Percentiles rank a stretch among this genome's conserved stretches.
These are phyloP conservation scores for Cornus kousa DNA, from an alignment of 148 eudicot species.

Conservation along the genomic window DNA sequence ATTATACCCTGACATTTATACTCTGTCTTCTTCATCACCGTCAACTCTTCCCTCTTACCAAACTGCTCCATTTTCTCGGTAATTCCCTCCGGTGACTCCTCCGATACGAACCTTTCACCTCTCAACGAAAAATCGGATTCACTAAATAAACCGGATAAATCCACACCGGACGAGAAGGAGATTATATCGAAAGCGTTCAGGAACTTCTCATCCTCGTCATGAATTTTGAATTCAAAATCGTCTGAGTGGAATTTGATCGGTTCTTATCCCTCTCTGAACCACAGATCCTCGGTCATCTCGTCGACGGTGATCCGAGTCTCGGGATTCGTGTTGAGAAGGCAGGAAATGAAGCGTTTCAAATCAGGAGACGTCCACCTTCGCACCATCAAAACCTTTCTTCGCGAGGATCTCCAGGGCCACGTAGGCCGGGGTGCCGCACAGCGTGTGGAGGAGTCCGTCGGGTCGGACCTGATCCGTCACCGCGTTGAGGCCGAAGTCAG, in stretches of 20 bases:
- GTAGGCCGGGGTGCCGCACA: slow-evolving; percentile 24
- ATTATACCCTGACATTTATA: too few species aligned
- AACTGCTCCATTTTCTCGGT: slow-evolving; percentile 40
- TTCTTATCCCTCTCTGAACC: slow-evolving; percentile 1
- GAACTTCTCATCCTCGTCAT: neutral
- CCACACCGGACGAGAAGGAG: slow-evolving; percentile 56
- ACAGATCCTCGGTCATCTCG: slow-evolving; percentile 5
- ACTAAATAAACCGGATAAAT: slow-evolving; percentile 58
- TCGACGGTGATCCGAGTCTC: slow-evolving; percentile 15
- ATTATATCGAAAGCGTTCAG: slow-evolving; percentile 78
- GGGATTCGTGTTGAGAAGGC: slow-evolving; percentile 20
- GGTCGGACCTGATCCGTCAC: slow-evolving; percentile 5
- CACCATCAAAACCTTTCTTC: slow-evolving; percentile 23
- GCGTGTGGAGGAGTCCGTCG: slow-evolving; percentile 22
- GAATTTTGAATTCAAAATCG: slow-evolving; percentile 11
- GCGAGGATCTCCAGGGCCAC: slow-evolving; percentile 11
- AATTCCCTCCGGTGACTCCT: slow-evolving; percentile 38
- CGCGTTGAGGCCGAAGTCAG: slow-evolving; percentile 18
- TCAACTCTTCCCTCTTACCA: slow-evolving; percentile 42
- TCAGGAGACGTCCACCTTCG: slow-evolving; percentile 22
- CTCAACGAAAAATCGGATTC: slow-evolving; percentile 6
- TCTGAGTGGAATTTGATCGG: neutral
- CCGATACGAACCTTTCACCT: slow-evolving; percentile 50
- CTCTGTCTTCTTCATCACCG: slow-evolving; percentile 31
- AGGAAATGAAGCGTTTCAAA: slow-evolving; percentile 19